These are phyloP conservation scores for Picea mariana DNA, from an alignment of 83 land plant species.

Conservation along the genomic window DNA sequence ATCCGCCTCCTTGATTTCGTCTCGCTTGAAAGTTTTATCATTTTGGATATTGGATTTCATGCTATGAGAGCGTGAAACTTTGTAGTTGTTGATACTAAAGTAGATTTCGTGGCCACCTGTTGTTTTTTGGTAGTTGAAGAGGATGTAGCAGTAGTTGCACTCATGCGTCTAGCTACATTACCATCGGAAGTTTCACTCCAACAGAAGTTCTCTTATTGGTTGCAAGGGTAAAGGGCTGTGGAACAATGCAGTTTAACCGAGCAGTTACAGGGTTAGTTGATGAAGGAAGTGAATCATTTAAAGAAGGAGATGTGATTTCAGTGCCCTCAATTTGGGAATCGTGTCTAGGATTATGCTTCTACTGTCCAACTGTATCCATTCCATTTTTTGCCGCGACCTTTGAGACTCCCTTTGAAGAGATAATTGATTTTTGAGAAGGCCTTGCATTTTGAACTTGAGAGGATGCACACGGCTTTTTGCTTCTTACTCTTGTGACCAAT, in stretches of 20 bases:
- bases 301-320: not conserved
- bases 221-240: conserved; percentile 7
- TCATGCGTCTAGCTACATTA: not conserved
- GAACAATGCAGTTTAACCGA: conserved; percentile 7
- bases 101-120: not conserved
- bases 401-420: not conserved
- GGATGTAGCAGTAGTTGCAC: not conserved
- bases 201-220: not conserved
- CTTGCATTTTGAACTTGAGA: conserved; percentile 7
- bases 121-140: not conserved
- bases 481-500: too few relatives aligned
- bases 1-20: conserved; percentile 6
- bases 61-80: not conserved
- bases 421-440: not conserved
- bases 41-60: not conserved
- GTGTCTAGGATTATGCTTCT: not conserved
- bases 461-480: conserved; percentile 1
- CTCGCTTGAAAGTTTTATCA: not conserved
- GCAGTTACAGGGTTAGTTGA: not conserved
- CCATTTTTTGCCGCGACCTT: not conserved
- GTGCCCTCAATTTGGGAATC: not conserved
- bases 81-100: not conserved
- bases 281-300: conserved; percentile 3
- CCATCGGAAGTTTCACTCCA: not conserved
- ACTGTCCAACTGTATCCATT: not conserved